Evolutionary conservation across 495 filamentous ascomycete genomes (phyloP).

Genomic region (Daldinia vernicosa): DNA sequence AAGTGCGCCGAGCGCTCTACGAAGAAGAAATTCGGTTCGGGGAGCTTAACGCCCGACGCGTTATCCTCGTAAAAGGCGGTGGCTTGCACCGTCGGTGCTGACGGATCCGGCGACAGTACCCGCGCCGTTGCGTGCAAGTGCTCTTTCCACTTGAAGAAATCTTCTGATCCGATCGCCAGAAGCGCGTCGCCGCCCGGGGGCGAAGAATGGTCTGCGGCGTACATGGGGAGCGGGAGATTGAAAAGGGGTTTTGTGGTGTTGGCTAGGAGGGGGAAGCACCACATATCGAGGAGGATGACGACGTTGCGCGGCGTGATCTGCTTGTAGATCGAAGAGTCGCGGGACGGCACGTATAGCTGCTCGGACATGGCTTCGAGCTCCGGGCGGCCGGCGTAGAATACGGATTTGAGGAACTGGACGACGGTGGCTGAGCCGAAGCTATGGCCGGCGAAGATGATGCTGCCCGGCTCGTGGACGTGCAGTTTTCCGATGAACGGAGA

Average conservation of each 20-base stretch:
- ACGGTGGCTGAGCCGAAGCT: constrained; percentile 77
- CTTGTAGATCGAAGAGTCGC: constrained; percentile 55
- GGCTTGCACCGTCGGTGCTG: constrained; percentile 39
- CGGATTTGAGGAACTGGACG: constrained; percentile 76
- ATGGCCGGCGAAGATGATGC: constrained; percentile 76
- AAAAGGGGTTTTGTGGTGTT: constrained; percentile 64
- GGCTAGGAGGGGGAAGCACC: constrained; percentile 72
- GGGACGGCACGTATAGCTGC: constrained; percentile 61
- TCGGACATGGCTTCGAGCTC: constrained; percentile 42
- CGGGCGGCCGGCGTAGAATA: constrained; percentile 64
- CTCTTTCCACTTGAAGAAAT: constrained; percentile 75
- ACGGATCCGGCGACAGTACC: constrained; percentile 62
- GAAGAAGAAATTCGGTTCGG: constrained; percentile 69
- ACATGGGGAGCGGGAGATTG: constrained; percentile 71
- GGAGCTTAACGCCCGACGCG: constrained; percentile 33
- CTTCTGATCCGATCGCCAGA: constrained; percentile 71
- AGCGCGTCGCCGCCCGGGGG: constrained; percentile 60
- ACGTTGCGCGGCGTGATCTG: constrained; percentile 72
- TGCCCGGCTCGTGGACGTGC: constrained; percentile 73
- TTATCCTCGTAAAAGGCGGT: constrained; percentile 41
- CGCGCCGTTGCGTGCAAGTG: constrained; percentile 69
- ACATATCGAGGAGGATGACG: constrained; percentile 74
- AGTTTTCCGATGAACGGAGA: constrained; percentile 62
- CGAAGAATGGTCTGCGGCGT: constrained; percentile 48
- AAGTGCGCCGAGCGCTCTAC: constrained; percentile 70